Evolutionary conservation across 2,329 filamentous ascomycete species (phyloP).

Genomic region (Keithomyces neogunnii): DNA sequence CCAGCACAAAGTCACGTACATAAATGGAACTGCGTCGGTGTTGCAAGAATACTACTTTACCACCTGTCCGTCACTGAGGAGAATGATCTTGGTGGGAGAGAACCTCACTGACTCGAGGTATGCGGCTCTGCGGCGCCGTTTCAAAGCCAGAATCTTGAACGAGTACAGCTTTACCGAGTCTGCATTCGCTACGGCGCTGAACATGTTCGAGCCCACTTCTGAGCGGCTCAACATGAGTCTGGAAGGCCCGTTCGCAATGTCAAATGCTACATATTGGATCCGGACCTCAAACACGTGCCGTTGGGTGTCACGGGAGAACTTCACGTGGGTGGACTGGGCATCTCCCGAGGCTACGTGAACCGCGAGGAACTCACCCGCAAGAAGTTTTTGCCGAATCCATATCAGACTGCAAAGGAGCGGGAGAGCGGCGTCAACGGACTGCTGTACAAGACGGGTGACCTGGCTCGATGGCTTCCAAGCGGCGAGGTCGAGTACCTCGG

Average conservation of each 20-base stretch:
- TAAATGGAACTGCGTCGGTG: slow-evolving; percentile 2
- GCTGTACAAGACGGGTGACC: slow-evolving; percentile 1
- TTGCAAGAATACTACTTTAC: slow-evolving; percentile 2
- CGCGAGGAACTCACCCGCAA: slow-evolving; percentile 1
- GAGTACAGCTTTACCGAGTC: slow-evolving; percentile 6
- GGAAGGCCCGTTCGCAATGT: background rate
- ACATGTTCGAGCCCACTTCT: background rate
- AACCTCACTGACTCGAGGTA: slow-evolving; percentile 2
- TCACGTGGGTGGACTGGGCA: background rate
- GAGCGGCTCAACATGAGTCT: background rate
- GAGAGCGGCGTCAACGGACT: background rate
- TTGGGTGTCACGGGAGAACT: slow-evolving; percentile 1
- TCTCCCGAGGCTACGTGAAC: slow-evolving; percentile 3
- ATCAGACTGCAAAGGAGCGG: background rate
- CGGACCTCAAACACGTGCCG: background rate
- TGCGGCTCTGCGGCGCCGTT: background rate
- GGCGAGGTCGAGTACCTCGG: slow-evolving; percentile 4
- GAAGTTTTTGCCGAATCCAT: slow-evolving; percentile 1
- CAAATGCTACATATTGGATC: slow-evolving; percentile 4
- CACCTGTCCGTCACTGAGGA: background rate
- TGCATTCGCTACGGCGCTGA: slow-evolving; percentile 3
- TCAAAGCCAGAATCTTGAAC: background rate
- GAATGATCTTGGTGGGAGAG: slow-evolving; percentile 2
- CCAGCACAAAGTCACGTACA: slow-evolving; percentile 1
- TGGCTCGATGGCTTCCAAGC: slow-evolving; percentile 2